Evolutionary conservation across 768 basidiomycete species (phyloP), one percentile per base, ranked within the genome.

Genomic region (Russula sp.): DNA sequence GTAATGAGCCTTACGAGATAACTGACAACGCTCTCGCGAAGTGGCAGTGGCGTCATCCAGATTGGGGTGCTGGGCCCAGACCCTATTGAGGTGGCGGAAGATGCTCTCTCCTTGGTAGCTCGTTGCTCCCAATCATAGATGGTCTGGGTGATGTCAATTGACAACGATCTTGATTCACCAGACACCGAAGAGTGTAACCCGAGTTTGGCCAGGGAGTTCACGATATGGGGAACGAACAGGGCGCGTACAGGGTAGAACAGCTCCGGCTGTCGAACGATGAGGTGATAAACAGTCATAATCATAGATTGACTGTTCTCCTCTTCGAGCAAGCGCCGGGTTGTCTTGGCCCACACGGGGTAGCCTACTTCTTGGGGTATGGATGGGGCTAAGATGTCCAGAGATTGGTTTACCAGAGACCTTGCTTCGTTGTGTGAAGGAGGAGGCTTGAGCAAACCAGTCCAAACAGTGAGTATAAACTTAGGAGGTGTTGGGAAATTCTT

Each of bases 111-210:
- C 34, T 62, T 60, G 27, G 66, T 66, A 63, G 80, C 80, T 74
- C 82, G 82, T 74, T 90, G 86, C 73, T 98, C 97, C 97, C 97
- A 99, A 47, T 86, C 83, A 70, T 94, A 91, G 40, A 99, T 88
- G 45, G 94, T 85, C 72, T 97, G 94, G 14, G 95, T 79, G 40
- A 95, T 84, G 63, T 99, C 97, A 61, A 98, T 83, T 22, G 93
- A 91, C 47, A 98, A 76, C 22, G 86, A 75, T n/a, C 94, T 85
- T 7, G 91, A 87, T 69, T 98, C 97, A 27, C 80, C 71, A 9
- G 84, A 88, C 11, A 91, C 83, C 4, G 81, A 79, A 3, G 82
- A 75, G 18, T 85, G 82, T 71, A 95, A 82, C n/a, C 94, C 94
- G 6, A 98, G 80, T 73, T 94, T 95, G 57, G 82, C 82, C 66